Evolutionary conservation across 2,329 filamentous ascomycete genomes (phyloP).

Genomic region (Neonectria ditissima): DNA sequence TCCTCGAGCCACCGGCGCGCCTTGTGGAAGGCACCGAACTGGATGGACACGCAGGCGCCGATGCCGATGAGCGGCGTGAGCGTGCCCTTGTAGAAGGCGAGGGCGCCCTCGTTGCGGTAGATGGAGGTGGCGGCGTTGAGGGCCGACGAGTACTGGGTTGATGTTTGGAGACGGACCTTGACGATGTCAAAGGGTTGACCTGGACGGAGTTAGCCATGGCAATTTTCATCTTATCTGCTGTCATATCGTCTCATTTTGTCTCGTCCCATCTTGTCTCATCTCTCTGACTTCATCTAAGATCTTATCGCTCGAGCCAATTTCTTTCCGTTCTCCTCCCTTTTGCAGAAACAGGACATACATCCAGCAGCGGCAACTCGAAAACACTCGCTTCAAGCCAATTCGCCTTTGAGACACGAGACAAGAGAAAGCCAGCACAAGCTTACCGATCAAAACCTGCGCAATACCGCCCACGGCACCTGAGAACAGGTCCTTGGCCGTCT

Average conservation of each 20-base stretch:
- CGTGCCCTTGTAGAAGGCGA: slow-evolving; percentile 98
- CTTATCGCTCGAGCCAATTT: slow-evolving; percentile 17
- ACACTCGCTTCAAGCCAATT: slow-evolving; percentile 51
- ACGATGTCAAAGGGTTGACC: slow-evolving; percentile 88
- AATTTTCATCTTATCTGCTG: too few relatives aligned
- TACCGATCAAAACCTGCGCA: slow-evolving; percentile 93
- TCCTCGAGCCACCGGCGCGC: slow-evolving; percentile 88
- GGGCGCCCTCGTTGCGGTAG: slow-evolving; percentile 85
- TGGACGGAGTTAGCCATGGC: slow-evolving; percentile 45
- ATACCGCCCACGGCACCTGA: slow-evolving; percentile 91
- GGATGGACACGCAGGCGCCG: slow-evolving; percentile 96
- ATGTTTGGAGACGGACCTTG: slow-evolving; percentile 96
- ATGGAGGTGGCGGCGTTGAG: slow-evolving; percentile 85
- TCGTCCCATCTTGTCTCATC: slow-evolving; percentile 16
- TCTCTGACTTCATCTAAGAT: slow-evolving; percentile 19
- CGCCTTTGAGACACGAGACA: not conserved
- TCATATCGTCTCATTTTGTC: not conserved
- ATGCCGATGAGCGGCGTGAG: slow-evolving; percentile 95
- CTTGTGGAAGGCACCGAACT: slow-evolving; percentile 97
- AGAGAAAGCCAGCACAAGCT: slow-evolving; percentile 13
- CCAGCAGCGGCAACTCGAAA: slow-evolving; percentile 5
- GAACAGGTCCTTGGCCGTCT: slow-evolving; percentile 89
- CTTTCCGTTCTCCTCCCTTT: not conserved
- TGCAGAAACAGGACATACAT: not conserved
- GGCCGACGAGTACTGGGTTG: slow-evolving; percentile 82